These are phyloP conservation scores for Epichloe hybrida DNA, from an alignment of 2,329 filamentous ascomycete species.

Conservation along the genomic window DNA sequence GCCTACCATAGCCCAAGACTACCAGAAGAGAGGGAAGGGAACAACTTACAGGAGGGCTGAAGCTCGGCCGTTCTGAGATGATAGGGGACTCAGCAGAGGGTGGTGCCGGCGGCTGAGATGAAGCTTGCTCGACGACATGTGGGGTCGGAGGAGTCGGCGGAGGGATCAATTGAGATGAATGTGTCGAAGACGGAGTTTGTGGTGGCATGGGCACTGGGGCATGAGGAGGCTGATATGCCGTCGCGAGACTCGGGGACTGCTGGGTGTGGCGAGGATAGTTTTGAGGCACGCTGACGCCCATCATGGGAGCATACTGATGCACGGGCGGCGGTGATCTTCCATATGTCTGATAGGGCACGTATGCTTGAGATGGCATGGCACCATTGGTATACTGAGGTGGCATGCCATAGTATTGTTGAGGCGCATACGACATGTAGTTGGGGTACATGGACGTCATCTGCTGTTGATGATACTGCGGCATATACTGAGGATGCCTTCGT, in stretches of 20 bases:
- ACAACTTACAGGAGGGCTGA: slow-evolving; percentile 37
- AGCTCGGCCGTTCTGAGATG: slow-evolving; percentile 18
- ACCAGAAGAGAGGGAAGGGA: background rate
- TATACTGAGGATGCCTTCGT: slow-evolving; percentile 24
- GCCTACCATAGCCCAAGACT: background rate
- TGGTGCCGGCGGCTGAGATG: slow-evolving; percentile 6
- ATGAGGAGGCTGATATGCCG: slow-evolving; percentile 42
- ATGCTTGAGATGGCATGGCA: slow-evolving; percentile 30
- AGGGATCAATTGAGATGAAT: slow-evolving; percentile 29
- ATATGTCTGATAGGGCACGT: slow-evolving; percentile 37
- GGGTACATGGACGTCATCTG: slow-evolving; percentile 34
- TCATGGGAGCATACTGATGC: slow-evolving; percentile 40
- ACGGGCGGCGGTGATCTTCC: slow-evolving; percentile 36
- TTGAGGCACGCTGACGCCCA: slow-evolving; percentile 30
- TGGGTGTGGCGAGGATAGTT: slow-evolving; percentile 36
- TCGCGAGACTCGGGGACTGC: slow-evolving; percentile 39
- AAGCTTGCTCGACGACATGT: slow-evolving; percentile 20
- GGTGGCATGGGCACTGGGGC: slow-evolving; percentile 28
- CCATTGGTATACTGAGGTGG: slow-evolving; percentile 45
- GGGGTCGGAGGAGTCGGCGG: slow-evolving; percentile 35
- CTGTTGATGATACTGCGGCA: slow-evolving; percentile 24
- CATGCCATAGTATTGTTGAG: slow-evolving; percentile 36
- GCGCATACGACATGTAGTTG: slow-evolving; percentile 37
- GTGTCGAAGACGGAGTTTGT: slow-evolving; percentile 40
- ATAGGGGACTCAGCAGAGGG: slow-evolving; percentile 2